Evolutionary conservation across 768 basidiomycete genomes (phyloP).

Genomic region (Pluteus cervinus): DNA sequence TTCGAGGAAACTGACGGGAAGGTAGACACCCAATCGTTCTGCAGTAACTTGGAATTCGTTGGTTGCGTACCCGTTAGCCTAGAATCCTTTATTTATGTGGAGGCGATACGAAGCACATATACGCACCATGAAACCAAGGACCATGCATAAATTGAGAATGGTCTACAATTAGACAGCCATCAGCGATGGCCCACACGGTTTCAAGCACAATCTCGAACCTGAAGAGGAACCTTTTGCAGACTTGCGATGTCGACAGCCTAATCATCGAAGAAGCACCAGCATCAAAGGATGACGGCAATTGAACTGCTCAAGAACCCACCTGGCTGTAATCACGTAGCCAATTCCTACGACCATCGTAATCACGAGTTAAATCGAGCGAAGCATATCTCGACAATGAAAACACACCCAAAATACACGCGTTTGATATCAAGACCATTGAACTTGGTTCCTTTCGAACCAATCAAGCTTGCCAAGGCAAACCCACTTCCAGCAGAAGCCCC

Average conservation of each 20-base stretch:
- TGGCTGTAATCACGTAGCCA: constrained; percentile 90
- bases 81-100: not conserved
- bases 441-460: constrained; percentile 60
- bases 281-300: not conserved
- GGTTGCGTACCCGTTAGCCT: constrained; percentile 81
- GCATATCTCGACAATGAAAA: constrained; percentile 2
- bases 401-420: constrained; percentile 76
- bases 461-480: constrained; percentile 51
- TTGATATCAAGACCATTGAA: constrained; percentile 80
- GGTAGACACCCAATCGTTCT: constrained; percentile 79
- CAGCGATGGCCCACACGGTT: constrained; percentile 5
- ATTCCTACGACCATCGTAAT: constrained; percentile 53
- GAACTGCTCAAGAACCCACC: constrained; percentile 21
- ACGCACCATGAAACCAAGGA: constrained; percentile 79
- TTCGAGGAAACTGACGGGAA: constrained; percentile 51
- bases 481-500: constrained; percentile 44
- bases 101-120: not conserved
- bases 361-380: constrained; percentile 3
- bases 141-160: constrained; percentile 86
- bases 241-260: constrained; percentile 80
- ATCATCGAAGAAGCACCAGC: not conserved
- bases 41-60: constrained; percentile 80
- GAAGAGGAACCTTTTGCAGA: constrained; percentile 65
- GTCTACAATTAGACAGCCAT: constrained; percentile 39
- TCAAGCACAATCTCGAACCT: constrained; percentile 34